Evolutionary conservation across 148 eudicot species (phyloP).

Genomic region (Vaccinium corymbosum): DNA sequence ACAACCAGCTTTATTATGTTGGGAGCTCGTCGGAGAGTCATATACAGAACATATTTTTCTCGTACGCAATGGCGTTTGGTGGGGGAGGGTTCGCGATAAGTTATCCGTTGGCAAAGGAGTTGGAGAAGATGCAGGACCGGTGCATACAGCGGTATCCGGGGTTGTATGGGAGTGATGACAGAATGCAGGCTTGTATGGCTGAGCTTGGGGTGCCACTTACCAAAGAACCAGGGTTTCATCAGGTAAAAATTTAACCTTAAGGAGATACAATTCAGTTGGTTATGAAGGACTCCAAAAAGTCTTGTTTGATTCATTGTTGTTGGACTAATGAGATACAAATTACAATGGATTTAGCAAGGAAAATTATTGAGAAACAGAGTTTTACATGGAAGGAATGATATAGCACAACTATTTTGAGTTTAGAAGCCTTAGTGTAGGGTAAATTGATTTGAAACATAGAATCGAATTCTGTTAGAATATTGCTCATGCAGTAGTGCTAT

Average conservation of each 20-base stretch:
- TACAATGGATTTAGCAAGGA: neutral
- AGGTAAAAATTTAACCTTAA: conserved; percentile 12
- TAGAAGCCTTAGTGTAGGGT: neutral
- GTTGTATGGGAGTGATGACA: conserved; percentile 39
- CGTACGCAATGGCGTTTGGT: conserved; percentile 34
- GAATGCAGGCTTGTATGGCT: conserved; percentile 44
- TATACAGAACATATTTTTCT: conserved; percentile 50
- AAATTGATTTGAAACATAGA: neutral
- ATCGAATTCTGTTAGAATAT: no score
- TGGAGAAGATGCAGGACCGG: conserved; percentile 36
- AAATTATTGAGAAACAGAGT: neutral
- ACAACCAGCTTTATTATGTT: conserved; percentile 44
- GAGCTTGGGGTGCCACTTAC: conserved; percentile 38
- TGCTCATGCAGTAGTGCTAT: no score
- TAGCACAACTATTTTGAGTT: no score
- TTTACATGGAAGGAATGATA: no score
- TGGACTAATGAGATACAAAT: neutral
- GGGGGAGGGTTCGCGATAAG: conserved; percentile 43
- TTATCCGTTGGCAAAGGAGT: conserved; percentile 32
- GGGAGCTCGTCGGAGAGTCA: conserved; percentile 59
- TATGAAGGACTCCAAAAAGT: neutral
- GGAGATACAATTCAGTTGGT: no score
- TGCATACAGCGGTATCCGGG: conserved; percentile 38
- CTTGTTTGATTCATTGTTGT: neutral
- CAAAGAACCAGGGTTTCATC: conserved; percentile 36